Evolutionary conservation across 441 rosid species (phyloP), one percentile per base, ranked within the genome.

Genomic region (Mallotus japonicus): DNA sequence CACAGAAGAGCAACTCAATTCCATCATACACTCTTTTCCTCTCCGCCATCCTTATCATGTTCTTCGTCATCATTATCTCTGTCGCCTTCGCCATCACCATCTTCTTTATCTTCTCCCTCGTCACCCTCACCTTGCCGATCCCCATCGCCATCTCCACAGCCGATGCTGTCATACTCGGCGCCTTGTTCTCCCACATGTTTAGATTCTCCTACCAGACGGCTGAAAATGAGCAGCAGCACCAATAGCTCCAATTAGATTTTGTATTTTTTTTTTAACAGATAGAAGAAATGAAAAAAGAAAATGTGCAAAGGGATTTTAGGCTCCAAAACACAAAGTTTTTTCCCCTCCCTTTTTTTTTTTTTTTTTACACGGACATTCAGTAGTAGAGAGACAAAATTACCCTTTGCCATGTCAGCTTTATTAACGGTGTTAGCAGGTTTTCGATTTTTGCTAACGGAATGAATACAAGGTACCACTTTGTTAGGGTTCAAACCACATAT

Each of bases 131-230:
- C 84, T 17, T 76, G 74, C 1, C 77, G 83, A 6, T 54, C 81
- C 5, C 73, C 71, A 1, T 75, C 83, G 32, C 77, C 82, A 6
- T 77, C 84, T 56, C 24, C 63, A 12, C 20, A 70, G 32, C 56
- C 57, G 46, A 28, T 42, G 37, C 32, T 57, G 46, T 75, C 82
- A 0, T 50, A 56, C 17, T 57, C 77, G 11, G 81, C 85, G 73
- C 85, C 89, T 8, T 71, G 81, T 76, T 88, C 89, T 51, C 86
- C 92, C 0, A 58, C 89, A 7, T 51, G 86, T 6, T 53, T 83
- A 47, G 87, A 83, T 73, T 86, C 88, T 55, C 84, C 87, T 1
- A 75, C 83, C 4, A 75, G 85, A 74, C 84, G 86, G 62, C 78
- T 82, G 28, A 86, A 81, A 83, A 77, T 79, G 83, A 83, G 67